phyloP scores from a whole-genome alignment of 352 stramenopile species.

The Bremia lactucae region DNA sequence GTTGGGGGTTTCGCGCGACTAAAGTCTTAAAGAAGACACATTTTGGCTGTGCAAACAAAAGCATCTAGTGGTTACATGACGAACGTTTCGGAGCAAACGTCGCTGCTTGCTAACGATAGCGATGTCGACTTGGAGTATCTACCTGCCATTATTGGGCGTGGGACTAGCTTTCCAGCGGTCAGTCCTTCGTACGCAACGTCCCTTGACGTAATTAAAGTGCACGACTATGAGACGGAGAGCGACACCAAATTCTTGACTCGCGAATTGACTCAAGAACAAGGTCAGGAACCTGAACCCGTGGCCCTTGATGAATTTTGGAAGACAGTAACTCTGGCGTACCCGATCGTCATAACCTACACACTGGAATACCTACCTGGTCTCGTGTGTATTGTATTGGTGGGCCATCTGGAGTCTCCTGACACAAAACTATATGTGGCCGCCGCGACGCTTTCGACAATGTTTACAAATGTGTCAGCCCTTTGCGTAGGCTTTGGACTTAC shows the following conservation, averaged over 20 bases:
- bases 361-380: slow-evolving; percentile 63
- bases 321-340: slow-evolving; percentile 33
- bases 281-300: slow-evolving; percentile 30
- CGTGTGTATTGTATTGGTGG: slow-evolving; percentile 55
- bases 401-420: slow-evolving; percentile 52
- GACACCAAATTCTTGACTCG: slow-evolving; percentile 10
- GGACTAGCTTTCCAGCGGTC: slow-evolving; percentile 35
- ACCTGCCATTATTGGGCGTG: slow-evolving; percentile 36
- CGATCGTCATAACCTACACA: slow-evolving; percentile 62
- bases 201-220: slow-evolving; percentile 29
- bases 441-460: slow-evolving; percentile 59
- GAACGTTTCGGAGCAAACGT: slow-evolving; percentile 9
- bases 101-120: slow-evolving; percentile 8
- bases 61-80: too few species aligned
- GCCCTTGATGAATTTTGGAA: slow-evolving; percentile 26
- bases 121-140: slow-evolving; percentile 13
- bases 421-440: slow-evolving; percentile 68
- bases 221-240: slow-evolving; percentile 25
- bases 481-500: slow-evolving; percentile 67
- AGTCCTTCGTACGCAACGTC: slow-evolving; percentile 38
- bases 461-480: slow-evolving; percentile 76
- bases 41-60: neutral
- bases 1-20: too few species aligned
- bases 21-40: too few species aligned
- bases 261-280: slow-evolving; percentile 18